A percentile compares a stretch with the other conserved stretches of the same genome.
Conservation (phyloP, 2,329 filamentous ascomycete species). For the Claviceps fusiformis region DNA sequence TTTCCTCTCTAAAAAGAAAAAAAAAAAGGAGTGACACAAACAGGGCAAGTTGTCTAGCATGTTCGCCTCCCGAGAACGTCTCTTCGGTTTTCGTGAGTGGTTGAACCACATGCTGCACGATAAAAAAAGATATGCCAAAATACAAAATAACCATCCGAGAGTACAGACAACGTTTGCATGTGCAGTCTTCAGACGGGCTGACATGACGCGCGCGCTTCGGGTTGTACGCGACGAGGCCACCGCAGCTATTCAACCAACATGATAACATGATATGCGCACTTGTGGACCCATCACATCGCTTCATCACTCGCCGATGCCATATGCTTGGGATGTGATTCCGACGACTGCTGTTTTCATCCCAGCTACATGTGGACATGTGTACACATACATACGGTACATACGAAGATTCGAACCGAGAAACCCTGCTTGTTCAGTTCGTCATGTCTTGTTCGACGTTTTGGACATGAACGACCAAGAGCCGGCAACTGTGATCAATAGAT, state of each 20-base stretch:
- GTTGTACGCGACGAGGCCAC: not conserved
- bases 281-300: not conserved
- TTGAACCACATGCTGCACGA: not conserved
- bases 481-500: too few species aligned
- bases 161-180: not conserved
- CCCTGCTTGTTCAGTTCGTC: too few species aligned
- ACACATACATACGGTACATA: too few species aligned
- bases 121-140: not conserved
- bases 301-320: not conserved
- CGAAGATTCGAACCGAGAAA: too few species aligned
- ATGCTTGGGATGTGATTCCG: not conserved
- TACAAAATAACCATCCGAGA: not conserved
- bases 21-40: not conserved
- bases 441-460: too few species aligned
- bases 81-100: not conserved
- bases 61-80: not conserved
- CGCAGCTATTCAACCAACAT: not conserved
- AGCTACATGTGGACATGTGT: too few species aligned
- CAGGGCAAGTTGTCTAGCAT: too few species aligned
- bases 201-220: not conserved
- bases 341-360: too few species aligned
- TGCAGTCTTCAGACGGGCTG: not conserved
- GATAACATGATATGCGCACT: not conserved
- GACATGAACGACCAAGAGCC: too few species aligned
- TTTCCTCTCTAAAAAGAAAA: too few species aligned